phyloP scores from a whole-genome alignment of 805 yeast species.

The Hanseniaspora pseudoguilliermondii region DNA sequence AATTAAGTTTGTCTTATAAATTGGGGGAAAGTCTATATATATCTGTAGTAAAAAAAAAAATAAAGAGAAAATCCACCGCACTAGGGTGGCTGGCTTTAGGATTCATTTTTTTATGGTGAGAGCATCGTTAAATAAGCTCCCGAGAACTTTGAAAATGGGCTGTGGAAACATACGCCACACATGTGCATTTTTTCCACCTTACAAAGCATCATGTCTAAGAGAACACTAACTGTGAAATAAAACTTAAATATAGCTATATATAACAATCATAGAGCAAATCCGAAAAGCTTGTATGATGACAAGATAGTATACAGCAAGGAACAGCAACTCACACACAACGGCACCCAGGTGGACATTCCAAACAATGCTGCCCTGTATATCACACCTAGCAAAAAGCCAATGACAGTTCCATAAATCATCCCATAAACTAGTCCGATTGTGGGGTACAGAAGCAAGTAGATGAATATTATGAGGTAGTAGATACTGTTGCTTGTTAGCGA shows the following conservation, averaged over 20 bases:
- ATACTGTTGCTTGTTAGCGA: slow-evolving; percentile 4
- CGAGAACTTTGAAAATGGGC: too few relatives aligned
- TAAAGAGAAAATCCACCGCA: not conserved
- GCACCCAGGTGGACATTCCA: slow-evolving; percentile 91
- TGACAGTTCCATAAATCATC: slow-evolving; percentile 56
- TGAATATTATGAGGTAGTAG: slow-evolving; percentile 4
- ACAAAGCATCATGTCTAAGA: too few relatives aligned
- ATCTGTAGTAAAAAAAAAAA: not conserved
- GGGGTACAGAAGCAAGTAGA: slow-evolving; percentile 32
- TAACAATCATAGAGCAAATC: slow-evolving; percentile 19
- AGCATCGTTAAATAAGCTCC: too few relatives aligned
- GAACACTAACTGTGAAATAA: too few relatives aligned
- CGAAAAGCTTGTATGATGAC: slow-evolving; percentile 47
- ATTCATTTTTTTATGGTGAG: too few relatives aligned
- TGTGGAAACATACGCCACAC: not conserved
- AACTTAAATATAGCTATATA: not conserved
- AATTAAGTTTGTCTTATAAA: not conserved
- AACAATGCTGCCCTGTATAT: slow-evolving; percentile 70
- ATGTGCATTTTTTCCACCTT: not conserved
- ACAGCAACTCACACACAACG: slow-evolving; percentile 52
- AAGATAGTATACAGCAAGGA: slow-evolving; percentile 44
- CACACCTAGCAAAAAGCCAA: slow-evolving; percentile 63
- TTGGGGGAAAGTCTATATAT: too few relatives aligned
- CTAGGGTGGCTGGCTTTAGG: not conserved
- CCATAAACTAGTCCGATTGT: slow-evolving; percentile 52